Base-by-base conservation (phyloP, 495 filamentous ascomycete species). In the Tuber calosporum region DNA sequence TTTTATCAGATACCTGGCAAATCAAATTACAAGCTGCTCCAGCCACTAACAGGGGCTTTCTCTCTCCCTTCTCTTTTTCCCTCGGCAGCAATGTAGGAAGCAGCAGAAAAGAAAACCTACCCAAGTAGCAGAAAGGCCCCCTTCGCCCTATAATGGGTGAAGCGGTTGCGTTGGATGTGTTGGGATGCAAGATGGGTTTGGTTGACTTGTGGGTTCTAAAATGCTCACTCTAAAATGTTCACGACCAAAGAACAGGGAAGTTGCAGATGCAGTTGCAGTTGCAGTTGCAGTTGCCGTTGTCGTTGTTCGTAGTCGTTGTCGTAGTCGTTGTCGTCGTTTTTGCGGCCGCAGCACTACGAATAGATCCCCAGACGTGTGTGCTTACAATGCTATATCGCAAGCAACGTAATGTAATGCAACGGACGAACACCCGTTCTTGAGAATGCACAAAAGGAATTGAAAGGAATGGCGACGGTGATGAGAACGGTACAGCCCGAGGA, bases 401-500 rank as follows among this genome's bases (percentile, higher is more conserved):
- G 53, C 11, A 62, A 62, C 26, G 53, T 5, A 62, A 62, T 34
- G 53, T 5, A 62, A 62, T 34, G 53, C 26, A 62, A 62, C 34
- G 53, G 53, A 62, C 53, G 26, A 62, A 62, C 30, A 62, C 73
- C 73, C 30, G 67, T 43, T 58, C 74, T 75, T 43, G 36, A 70
- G 74, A 76, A 76, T 74, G 74, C n/a, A 53, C 58, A 73, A 39
- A 45, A 78, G 68, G 53, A 70, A 68, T 26, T 67, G 48, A 67
- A 77, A 42, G 43, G 68, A 58, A 76, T 76, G 41, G 70, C 67
- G 77, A 77, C 77, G 66, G 37, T 77, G 68, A 70, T 41, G 72
- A 73, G 39, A 42, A 45, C 73, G 69, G 53, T 62, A 68, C 76
- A 70, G 71, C 70, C 53, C 36, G 74, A 70, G 76, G 76, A 78